Conservation (phyloP, 768 basidiomycete species). For the Auriscalpium vulgare region DNA sequence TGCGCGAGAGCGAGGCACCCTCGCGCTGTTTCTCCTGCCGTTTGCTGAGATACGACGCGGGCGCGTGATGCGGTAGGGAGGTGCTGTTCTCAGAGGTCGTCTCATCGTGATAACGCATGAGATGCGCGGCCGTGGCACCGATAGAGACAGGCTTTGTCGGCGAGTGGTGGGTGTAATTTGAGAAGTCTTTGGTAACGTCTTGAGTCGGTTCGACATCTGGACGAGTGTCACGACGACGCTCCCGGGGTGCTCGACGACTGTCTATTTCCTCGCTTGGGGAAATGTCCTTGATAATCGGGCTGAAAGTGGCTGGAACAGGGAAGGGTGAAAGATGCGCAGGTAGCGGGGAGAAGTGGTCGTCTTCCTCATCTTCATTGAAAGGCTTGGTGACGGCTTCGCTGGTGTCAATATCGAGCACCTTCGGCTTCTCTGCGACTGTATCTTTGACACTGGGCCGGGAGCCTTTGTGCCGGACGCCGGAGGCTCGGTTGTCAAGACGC, state of each 20-base stretch:
- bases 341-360: constrained; percentile 14
- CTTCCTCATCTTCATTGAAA: constrained; percentile 11
- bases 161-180: neutral
- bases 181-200: constrained; percentile 7
- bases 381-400: constrained; percentile 3
- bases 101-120: constrained; percentile 13
- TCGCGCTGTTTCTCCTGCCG: constrained; percentile 15
- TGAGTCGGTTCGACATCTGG: neutral
- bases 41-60: constrained; percentile 10
- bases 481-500: neutral
- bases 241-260: constrained; percentile 4
- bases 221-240: neutral
- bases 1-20: constrained; percentile 9
- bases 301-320: constrained; percentile 6
- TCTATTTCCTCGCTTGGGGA: constrained; percentile 2
- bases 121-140: neutral
- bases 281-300: constrained; percentile 8
- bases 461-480: neutral
- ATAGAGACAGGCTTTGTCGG: constrained; percentile 10
- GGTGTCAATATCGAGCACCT: neutral
- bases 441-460: neutral
- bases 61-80: constrained; percentile 13
- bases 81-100: constrained; percentile 8
- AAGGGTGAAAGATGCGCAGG: constrained; percentile 15
- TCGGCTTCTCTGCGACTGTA: neutral